Conservation (phyloP, 139 green algal species). For the Coelastrella sp. region DNA sequence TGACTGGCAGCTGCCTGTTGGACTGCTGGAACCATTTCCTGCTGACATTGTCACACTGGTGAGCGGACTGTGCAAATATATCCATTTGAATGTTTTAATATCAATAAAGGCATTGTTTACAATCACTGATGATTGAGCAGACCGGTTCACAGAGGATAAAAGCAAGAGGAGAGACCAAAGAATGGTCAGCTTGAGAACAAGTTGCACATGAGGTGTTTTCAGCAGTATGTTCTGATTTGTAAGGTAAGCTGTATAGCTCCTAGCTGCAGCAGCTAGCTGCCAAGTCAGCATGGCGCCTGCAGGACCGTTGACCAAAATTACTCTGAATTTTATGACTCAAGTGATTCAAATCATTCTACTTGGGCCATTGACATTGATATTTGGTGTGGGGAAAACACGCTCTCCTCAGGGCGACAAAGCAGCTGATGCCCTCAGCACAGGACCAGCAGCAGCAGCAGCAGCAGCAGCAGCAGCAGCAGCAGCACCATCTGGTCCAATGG, state of each 20-base stretch:
- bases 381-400: no score
- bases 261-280: no score
- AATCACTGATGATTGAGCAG: no score
- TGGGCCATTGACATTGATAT: not conserved
- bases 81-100: not conserved
- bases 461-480: not conserved
- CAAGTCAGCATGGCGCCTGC: no score
- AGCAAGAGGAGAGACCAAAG: no score
- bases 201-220: no score
- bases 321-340: not conserved
- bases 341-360: not conserved
- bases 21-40: conserved; percentile 26
- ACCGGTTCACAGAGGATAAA: no score
- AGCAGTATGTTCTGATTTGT: no score
- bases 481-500: not conserved
- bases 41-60: not conserved
- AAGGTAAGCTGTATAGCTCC: no score
- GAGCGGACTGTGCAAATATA: not conserved
- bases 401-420: not conserved
- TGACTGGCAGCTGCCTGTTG: not conserved
- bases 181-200: no score
- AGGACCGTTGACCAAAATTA: no score
- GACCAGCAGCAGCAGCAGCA: not conserved
- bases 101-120: not conserved
- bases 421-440: not conserved